Percentiles rank a stretch among this genome's conserved stretches.
phyloP scores from a whole-genome alignment of 495 filamentous ascomycete genomes.

The Margaritispora aquatica region DNA sequence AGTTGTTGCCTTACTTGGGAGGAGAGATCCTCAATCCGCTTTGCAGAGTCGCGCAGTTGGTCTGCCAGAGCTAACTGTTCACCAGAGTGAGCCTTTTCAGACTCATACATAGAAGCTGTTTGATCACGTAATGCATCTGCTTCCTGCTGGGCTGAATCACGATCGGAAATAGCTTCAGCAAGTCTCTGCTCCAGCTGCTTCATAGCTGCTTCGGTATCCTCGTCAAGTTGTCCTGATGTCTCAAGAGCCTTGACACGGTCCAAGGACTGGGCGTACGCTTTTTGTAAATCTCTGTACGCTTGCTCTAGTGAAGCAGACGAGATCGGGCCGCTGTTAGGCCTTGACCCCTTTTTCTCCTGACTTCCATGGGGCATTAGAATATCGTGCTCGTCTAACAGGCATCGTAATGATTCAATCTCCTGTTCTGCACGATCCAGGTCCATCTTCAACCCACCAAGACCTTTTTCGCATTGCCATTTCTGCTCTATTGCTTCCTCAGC shows the following conservation, averaged over 20 bases:
- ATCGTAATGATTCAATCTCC: constrained; percentile 76
- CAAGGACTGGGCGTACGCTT: constrained; percentile 44
- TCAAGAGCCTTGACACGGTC: constrained; percentile 53
- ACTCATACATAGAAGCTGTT: constrained; percentile 54
- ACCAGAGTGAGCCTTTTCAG: constrained; percentile 55
- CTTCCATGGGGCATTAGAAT: constrained; percentile 50
- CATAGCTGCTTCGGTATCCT: constrained; percentile 51
- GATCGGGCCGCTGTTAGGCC: constrained; percentile 25
- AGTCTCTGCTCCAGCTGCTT: constrained; percentile 58
- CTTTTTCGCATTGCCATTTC: constrained; percentile 95
- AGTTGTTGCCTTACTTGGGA: constrained; percentile 72
- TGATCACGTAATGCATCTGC: constrained; percentile 52
- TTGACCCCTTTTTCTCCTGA: constrained; percentile 30
- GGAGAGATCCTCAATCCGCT: constrained; percentile 71
- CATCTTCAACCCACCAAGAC: constrained; percentile 88
- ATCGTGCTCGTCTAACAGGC: constrained; percentile 80
- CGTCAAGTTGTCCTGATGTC: constrained; percentile 33
- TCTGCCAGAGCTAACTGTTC: constrained; percentile 56
- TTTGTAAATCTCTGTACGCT: constrained; percentile 74
- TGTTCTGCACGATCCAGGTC: constrained; percentile 93
- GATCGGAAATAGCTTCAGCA: constrained; percentile 61
- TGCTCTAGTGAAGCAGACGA: constrained; percentile 70
- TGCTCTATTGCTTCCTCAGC: constrained; percentile 95
- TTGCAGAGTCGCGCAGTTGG: constrained; percentile 63
- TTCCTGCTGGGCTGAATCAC: constrained; percentile 59